Base-by-base conservation (phyloP, 192 early-diverging fungal species). In the Backusella macrospora region DNA sequence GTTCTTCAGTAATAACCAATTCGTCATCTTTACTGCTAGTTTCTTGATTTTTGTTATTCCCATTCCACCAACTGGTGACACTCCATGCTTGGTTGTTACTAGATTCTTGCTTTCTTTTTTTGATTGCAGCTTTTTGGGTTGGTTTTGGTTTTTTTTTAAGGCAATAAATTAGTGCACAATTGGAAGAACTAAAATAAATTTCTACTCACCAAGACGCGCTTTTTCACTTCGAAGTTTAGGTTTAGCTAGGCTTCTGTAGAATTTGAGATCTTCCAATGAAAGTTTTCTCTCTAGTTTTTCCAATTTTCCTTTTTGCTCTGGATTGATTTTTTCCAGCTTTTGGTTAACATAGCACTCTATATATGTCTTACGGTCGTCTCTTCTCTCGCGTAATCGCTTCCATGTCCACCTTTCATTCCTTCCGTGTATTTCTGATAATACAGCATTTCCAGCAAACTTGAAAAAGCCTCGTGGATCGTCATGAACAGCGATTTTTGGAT, bases 381-480 rank as follows among this genome's bases (percentile, higher is more conserved):
- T 77, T 5, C 94, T 84, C 81, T 92, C 82, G 66, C 79, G 73
- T 64, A 91, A 85, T 73, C 85, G 92, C 37, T 80, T 81, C 93
- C 93, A 94, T 3, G 89, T 92, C 88, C 91, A 93, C 70, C 80
- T 80, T 67, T 88, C 76, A 66, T 92, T 85, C 67, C 82, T 82
- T 65, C 94, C 92, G 68, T 92, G 92, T 34, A 96, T 92, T 29
- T 95, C 91, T 44, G 81, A 80, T 14, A 92, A 78, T 14, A 96
- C 86, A 48, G 89, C 91, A 45, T 80, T 82, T 6, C 85, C 83
- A 73, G 88, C 86, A 82, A 86, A 88, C 71, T 80, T 73, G 40
- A 96, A 80, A 88, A 90, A 96, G 8, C 83, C 90, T 42, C 66
- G 79, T n/a, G 95, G 94, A 78, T 96, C 89, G 75, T 90, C 80